Evolutionary conservation across 208 protist species (phyloP), one percentile per base, ranked within the genome.

Genomic region (Leishmania amazonensis): DNA sequence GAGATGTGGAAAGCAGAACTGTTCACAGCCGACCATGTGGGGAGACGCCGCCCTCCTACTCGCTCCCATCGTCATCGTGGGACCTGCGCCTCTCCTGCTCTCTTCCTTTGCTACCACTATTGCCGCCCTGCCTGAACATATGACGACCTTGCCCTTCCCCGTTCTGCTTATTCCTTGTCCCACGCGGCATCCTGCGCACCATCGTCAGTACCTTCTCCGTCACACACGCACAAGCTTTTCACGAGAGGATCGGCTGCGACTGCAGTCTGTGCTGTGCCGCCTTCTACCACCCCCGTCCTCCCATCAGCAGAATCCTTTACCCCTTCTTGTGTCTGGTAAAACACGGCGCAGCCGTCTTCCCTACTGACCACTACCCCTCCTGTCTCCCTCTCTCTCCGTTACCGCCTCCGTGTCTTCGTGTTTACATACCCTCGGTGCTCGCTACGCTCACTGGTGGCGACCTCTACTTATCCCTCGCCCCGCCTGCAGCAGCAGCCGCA

Each of bases 31-130:
- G 31, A 70, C n/a, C n/a, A 0, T 4, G 9, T 38, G 60, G 60
- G 11, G 60, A 67, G 21, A 35, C n/a, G n/a, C n/a, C 31, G 19
- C 19, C 60, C 24, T 2, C 3, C 15, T 54, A 54, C 51, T 13
- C 31, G 45, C 64, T 42, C 15, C 64, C 17, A 21, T 7, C 64
- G 5, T 17, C 57, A 70, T 45, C 21, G 31, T 78, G 21, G 0
- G 17, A 35, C 78, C 49, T 78, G 9, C 57, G 7, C 79, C 13
- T 47, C 74, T 71, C 24, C 68, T 83, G 49, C 0, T 31, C 58
- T 83, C 83, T 79, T 51, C 19, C 9, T 57, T 45, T n/a, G 15
- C 3, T 54, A 15, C 0, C 24, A 8, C 3, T 15, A n/a, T 11
- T 24, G 57, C 24, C 4, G 24, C 57, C 31, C 24, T 62, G 57